A percentile compares a stretch with the other conserved stretches of the same genome.
Evolutionary conservation across 2,329 filamentous ascomycete genomes (phyloP).

Genomic region (Apiospora sp.): DNA sequence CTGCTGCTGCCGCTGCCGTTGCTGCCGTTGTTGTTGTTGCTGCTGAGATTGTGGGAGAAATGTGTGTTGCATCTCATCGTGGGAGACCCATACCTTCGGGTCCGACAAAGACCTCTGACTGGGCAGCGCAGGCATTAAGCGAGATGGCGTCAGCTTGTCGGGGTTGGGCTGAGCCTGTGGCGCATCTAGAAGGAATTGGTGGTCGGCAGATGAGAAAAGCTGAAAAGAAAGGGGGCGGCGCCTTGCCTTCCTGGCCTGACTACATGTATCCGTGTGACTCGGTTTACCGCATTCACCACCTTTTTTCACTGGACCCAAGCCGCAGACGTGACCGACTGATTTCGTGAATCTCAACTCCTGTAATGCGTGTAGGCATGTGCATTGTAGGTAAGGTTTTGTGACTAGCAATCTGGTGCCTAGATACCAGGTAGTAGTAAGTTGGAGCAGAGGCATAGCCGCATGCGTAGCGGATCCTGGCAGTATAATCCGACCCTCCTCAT

Average conservation of each 20-base stretch:
- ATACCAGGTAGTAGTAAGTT: background rate
- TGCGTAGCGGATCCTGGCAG: background rate
- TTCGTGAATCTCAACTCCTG: background rate
- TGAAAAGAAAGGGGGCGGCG: constrained; percentile 1
- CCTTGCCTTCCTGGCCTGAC: background rate
- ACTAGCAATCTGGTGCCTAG: too few species aligned
- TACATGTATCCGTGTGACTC: background rate
- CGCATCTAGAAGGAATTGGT: constrained; percentile 11
- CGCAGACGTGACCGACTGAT: background rate
- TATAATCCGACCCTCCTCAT: background rate
- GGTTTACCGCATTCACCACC: background rate
- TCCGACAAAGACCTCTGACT: constrained; percentile 1
- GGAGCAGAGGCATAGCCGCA: background rate
- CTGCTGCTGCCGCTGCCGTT: too few species aligned
- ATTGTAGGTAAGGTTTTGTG: background rate
- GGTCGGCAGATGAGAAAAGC: constrained; percentile 5
- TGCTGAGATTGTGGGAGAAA: background rate
- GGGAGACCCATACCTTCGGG: constrained; percentile 5
- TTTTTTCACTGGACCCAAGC: background rate
- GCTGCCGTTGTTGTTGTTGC: background rate
- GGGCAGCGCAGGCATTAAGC: constrained; percentile 7
- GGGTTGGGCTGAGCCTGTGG: constrained; percentile 9
- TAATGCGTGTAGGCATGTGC: background rate
- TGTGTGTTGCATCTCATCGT: background rate
- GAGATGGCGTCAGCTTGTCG: constrained; percentile 8